phyloP scores from a whole-genome alignment of 2,329 filamentous ascomycete species.

The Aspergillus fischeri region DNA sequence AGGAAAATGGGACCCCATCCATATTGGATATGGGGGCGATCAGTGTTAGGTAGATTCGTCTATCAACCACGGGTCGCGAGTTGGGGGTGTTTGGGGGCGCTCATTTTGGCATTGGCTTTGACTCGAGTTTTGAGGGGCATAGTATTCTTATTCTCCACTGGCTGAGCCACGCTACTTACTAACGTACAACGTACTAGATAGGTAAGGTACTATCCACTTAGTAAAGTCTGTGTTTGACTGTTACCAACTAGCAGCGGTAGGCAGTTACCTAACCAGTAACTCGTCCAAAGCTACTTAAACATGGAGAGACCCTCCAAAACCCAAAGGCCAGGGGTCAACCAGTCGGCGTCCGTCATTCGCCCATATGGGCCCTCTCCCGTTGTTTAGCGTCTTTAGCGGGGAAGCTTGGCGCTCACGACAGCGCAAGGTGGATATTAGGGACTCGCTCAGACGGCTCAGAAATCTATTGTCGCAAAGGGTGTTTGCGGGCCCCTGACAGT shows the following conservation, averaged over 20 bases:
- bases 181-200: no score
- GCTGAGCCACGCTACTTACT: neutral
- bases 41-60: neutral
- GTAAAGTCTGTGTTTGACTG: no score
- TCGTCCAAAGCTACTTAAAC: neutral
- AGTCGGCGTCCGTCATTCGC: neutral
- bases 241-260: neutral
- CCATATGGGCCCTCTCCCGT: neutral
- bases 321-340: neutral
- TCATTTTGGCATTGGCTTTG: neutral
- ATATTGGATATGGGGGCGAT: neutral
- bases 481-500: neutral
- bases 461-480: neutral
- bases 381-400: slow-evolving; percentile 6
- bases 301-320: neutral
- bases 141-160: neutral
- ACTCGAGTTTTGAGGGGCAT: neutral
- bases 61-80: neutral
- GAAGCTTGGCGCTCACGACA: slow-evolving; percentile 12
- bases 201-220: no score
- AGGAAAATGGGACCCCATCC: neutral
- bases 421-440: neutral
- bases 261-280: neutral
- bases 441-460: neutral
- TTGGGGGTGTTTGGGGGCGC: neutral